Base-by-base conservation (phyloP, 2,329 filamentous ascomycete species). In the Trichoderma harzianum region DNA sequence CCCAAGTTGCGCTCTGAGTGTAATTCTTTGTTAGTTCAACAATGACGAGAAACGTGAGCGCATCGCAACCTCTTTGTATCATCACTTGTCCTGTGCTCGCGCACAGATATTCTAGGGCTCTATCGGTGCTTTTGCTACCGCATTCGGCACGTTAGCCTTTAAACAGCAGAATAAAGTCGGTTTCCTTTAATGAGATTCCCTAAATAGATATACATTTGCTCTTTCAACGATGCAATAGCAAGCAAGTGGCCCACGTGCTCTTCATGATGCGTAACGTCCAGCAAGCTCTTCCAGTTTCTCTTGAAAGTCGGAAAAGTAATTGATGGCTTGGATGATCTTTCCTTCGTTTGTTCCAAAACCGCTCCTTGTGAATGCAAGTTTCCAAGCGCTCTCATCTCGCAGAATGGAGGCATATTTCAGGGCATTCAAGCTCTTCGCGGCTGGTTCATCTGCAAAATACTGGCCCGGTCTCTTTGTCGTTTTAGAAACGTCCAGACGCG, bases 271-370 rank as follows among this genome's bases (percentile, higher is more conserved):
- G 77, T 81, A 67, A 16, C 75, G 80, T 76, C 66, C 78, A 70
- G 77, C 82, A 76, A 82, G 18, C 16, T 76, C 80, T 74, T 88
- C 87, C 58, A 89, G 74, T 70, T 83, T 83, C 11, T 86, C 82
- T 76, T 89, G 87, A 78, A 87, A 86, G 68, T 87, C 85, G 63
- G 82, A 84, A 77, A 90, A 89, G 69, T 88, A 88, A 74, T 88
- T 87, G 63, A 90, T 85, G 10, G 88, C 88, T 79, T 87, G 80
- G 12, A 83, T 77, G 16, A 88, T 80, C 77, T 88, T 89, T 32
- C 80, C 83, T 76, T 88, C 85, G 18, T 83, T 84, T 71, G 83
- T 79, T 0, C 85, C 86, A 6, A 81, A 81, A 0, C 79, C 80
- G 62, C 83, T 86, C 66, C 84, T 79, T 0, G 85, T 84, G 73